Evolutionary conservation across 164 flowering plant genomes (phyloP).

Genomic region (Cinnamomum micranthum): DNA sequence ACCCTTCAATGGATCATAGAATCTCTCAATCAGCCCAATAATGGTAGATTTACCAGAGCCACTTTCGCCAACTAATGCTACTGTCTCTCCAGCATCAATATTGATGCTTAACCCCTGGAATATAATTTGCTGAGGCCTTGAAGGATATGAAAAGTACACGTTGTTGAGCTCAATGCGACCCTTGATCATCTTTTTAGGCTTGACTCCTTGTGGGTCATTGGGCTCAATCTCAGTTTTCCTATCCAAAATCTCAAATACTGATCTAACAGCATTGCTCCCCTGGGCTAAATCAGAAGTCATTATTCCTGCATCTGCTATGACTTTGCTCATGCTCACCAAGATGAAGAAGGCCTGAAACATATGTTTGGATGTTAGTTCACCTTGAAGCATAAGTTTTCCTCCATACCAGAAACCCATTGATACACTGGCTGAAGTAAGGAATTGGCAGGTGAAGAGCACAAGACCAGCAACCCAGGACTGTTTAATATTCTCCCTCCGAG

Average conservation of each 20-base stretch:
- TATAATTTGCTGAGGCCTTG: slow-evolving; percentile 22
- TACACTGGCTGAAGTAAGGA: slow-evolving; percentile 13
- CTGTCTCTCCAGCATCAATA: slow-evolving; percentile 22
- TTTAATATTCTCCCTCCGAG: slow-evolving; percentile 14
- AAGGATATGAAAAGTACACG: slow-evolving; percentile 26
- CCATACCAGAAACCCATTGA: slow-evolving; percentile 32
- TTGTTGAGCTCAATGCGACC: slow-evolving; percentile 27
- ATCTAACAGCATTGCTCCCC: slow-evolving; percentile 19
- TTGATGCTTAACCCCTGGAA: slow-evolving; percentile 19
- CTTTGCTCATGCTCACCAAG: slow-evolving; percentile 22
- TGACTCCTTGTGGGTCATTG: slow-evolving; percentile 21
- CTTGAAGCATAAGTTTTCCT: slow-evolving; percentile 17
- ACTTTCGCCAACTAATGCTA: slow-evolving; percentile 32
- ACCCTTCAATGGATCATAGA: slow-evolving; percentile 33
- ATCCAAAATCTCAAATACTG: slow-evolving; percentile 25
- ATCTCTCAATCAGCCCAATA: slow-evolving; percentile 28
- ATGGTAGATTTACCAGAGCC: slow-evolving; percentile 39
- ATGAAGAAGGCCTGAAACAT: slow-evolving; percentile 27
- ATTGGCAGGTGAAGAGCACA: slow-evolving; percentile 19
- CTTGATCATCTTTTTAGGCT: slow-evolving; percentile 17
- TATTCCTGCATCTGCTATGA: slow-evolving; percentile 31
- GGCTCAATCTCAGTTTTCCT: slow-evolving; percentile 20
- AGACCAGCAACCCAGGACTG: slow-evolving; percentile 30
- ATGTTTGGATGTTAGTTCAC: slow-evolving; percentile 6
- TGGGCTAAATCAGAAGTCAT: slow-evolving; percentile 33